Conservation (phyloP, 345 rosid species). For the Pistacia integerrima region DNA sequence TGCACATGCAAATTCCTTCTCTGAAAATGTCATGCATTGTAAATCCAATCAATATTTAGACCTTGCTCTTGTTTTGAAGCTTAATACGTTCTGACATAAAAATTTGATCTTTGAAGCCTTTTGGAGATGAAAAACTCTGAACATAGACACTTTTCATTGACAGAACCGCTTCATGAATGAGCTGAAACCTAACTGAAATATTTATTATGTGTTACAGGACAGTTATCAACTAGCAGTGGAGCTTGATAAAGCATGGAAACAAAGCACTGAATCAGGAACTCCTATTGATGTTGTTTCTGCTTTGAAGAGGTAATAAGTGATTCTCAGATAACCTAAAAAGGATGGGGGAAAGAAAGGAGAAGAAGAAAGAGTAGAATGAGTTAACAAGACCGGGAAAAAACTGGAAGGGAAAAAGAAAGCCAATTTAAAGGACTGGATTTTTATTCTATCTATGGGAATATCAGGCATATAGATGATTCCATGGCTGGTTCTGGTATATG, state of each 20-base stretch:
- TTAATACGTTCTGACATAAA: not conserved
- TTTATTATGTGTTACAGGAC: conserved; percentile 55
- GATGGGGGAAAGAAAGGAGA: too few relatives aligned
- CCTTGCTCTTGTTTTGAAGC: not conserved
- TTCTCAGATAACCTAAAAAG: not conserved
- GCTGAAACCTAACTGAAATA: conserved; percentile 2
- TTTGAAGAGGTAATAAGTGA: conserved; percentile 55
- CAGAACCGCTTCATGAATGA: not conserved
- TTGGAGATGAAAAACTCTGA: not conserved
- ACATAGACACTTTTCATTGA: not conserved
- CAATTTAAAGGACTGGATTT: not conserved
- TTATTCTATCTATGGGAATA: not conserved
- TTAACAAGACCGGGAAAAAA: too few relatives aligned
- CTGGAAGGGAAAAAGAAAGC: not conserved
- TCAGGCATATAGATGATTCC: not conserved
- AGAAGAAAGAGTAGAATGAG: not conserved
- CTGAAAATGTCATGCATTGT: not conserved
- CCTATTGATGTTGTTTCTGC: conserved; percentile 69
- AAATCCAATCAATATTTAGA: not conserved
- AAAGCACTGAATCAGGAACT: conserved; percentile 51
- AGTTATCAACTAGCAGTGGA: conserved; percentile 80
- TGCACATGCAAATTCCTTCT: not conserved
- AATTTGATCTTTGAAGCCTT: not conserved
- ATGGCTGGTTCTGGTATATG: conserved; percentile 3
- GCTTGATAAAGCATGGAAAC: conserved; percentile 76